Evolutionary conservation across 2,329 filamentous ascomycete genomes (phyloP).

Genomic region (Mycosphaerella sp.): DNA sequence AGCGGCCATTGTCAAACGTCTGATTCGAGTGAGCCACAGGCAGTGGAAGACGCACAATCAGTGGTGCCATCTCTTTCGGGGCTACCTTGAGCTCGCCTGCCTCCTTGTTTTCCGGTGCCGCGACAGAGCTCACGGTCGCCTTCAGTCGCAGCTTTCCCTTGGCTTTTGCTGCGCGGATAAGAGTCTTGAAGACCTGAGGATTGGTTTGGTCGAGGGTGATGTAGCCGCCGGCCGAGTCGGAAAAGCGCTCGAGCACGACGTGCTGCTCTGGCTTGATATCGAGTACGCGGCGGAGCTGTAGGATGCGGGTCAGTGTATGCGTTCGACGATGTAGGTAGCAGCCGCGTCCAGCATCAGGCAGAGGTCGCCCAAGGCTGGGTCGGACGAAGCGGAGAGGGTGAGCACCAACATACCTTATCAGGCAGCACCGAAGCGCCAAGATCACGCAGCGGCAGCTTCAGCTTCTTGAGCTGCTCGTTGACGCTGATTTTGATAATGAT

Average conservation of each 20-base stretch:
- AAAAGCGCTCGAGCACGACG: constrained; percentile 81
- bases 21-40: neutral
- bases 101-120: constrained; percentile 15
- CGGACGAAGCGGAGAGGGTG: constrained; percentile 5
- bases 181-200: constrained; percentile 84
- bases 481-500: constrained; percentile 82
- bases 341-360: neutral
- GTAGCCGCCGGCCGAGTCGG: constrained; percentile 79
- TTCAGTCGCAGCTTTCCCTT: constrained; percentile 93
- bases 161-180: constrained; percentile 92
- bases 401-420: constrained; percentile 61
- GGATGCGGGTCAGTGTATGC: constrained; percentile 11
- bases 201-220: constrained; percentile 73
- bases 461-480: constrained; percentile 68
- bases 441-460: constrained; percentile 85
- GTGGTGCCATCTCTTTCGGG: constrained; percentile 18
- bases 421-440: constrained; percentile 68
- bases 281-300: constrained; percentile 64
- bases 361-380: neutral
- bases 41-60: constrained; percentile 12
- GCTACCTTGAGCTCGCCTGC: constrained; percentile 15
- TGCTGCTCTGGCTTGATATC: constrained; percentile 56
- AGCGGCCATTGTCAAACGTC: constrained; percentile 9
- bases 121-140: constrained; percentile 30
- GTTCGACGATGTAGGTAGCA: constrained; percentile 2